Evolutionary conservation across 2,329 filamentous ascomycete species (phyloP).

Genomic region (Chrysoporthe deuterocubensis): DNA sequence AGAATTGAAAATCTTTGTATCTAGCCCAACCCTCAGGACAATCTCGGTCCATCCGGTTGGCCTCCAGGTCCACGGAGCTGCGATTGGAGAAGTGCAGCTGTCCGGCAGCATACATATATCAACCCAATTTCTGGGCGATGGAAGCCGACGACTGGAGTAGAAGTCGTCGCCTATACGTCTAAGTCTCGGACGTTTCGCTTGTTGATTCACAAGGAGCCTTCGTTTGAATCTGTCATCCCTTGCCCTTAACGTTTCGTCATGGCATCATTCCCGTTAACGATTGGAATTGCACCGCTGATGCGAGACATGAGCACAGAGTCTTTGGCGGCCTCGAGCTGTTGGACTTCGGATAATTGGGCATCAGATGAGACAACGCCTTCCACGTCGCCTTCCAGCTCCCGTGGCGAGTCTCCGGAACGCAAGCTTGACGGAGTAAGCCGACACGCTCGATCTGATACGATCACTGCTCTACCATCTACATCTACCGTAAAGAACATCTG

Average conservation of each 20-base stretch:
- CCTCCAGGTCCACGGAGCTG: neutral
- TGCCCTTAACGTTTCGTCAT: constrained; percentile 17
- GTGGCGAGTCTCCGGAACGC: constrained; percentile 33
- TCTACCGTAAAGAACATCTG: constrained; percentile 48
- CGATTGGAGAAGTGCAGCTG: constrained; percentile 2
- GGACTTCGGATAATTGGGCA: constrained; percentile 18
- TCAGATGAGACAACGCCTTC: constrained; percentile 29
- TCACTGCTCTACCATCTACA: constrained; percentile 9
- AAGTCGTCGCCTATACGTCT: neutral
- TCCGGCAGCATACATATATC: constrained; percentile 22
- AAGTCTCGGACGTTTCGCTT: neutral
- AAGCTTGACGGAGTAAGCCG: constrained; percentile 21
- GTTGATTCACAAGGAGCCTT: neutral
- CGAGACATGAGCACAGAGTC: constrained; percentile 31
- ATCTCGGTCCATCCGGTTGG: neutral
- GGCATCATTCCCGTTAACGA: neutral
- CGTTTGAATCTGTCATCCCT: neutral
- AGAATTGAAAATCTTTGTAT: neutral
- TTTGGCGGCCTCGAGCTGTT: constrained; percentile 17
- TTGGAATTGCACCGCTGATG: constrained; percentile 12
- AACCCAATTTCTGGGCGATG: neutral
- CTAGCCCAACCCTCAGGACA: neutral
- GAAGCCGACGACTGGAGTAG: neutral
- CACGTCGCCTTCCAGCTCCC: constrained; percentile 34
- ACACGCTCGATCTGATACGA: constrained; percentile 15